These are phyloP conservation scores for Xylaria scruposa DNA, from an alignment of 495 filamentous ascomycete genomes.

Conservation along the genomic window DNA sequence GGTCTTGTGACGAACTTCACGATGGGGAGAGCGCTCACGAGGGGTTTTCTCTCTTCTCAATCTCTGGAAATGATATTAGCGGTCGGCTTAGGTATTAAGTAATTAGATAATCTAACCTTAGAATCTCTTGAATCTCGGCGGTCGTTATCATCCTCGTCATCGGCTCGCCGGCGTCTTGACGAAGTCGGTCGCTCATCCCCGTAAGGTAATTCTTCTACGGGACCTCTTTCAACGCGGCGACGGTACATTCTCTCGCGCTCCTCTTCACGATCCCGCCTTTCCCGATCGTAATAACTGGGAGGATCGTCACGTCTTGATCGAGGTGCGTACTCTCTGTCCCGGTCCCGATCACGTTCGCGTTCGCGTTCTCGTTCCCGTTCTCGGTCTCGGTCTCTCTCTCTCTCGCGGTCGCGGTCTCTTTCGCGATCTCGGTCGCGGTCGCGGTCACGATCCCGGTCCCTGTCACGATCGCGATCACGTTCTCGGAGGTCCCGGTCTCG, in stretches of 20 bases:
- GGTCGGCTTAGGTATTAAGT: constrained; percentile 11
- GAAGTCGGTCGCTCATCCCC: constrained; percentile 74
- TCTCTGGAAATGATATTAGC: constrained; percentile 53
- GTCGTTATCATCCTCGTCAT: constrained; percentile 77
- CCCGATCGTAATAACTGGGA: constrained; percentile 65
- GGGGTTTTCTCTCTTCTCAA: constrained; percentile 63
- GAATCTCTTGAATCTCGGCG: constrained; percentile 66
- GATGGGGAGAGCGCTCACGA: constrained; percentile 65
- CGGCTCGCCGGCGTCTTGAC: constrained; percentile 68
- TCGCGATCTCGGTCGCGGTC: constrained; percentile 44
- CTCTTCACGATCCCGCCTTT: constrained; percentile 81
- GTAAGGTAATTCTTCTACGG: constrained; percentile 84
- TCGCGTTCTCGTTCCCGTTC: constrained; percentile 58
- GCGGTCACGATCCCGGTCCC: constrained; percentile 53
- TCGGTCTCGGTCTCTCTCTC: constrained; percentile 34
- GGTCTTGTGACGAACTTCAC: constrained; percentile 60
- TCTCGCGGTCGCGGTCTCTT: constrained; percentile 36
- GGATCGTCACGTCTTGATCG: constrained; percentile 52
- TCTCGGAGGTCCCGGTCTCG: constrained; percentile 62
- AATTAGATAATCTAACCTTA: constrained; percentile 57
- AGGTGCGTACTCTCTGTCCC: constrained; percentile 39
- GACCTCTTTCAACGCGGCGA: constrained; percentile 77
- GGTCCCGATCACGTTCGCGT: constrained; percentile 55
- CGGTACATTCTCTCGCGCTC: constrained; percentile 86
- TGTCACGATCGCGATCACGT: constrained; percentile 51